Evolutionary conservation across 2,329 filamentous ascomycete genomes (phyloP), one percentile per base, ranked within the genome.

Genomic region (Erysiphe pulchra): DNA sequence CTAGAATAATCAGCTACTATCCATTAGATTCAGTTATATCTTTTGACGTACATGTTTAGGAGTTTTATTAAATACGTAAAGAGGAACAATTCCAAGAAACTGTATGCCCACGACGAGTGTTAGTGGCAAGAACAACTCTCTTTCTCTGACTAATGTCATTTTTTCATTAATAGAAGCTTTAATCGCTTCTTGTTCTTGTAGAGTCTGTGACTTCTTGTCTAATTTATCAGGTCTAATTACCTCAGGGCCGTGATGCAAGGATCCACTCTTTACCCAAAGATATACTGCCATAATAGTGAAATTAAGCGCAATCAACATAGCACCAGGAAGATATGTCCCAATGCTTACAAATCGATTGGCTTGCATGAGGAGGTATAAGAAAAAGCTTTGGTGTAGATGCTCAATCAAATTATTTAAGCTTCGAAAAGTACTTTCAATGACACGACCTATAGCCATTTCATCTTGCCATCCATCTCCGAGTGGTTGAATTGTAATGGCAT

Each of bases 371-470:
- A 98, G 67, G 60, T 98, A 98, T 64, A 98, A 95, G 71, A 98
- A 98, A 67, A 98, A 98, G 60, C 86, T 94, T 63, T 98, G 90
- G 59, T 98, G 90, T 49, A 98, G 69, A 59, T 98, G 86, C 63
- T 98, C 90, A 31, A 98, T 71, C 48, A 98, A 65, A 57, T 98
- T 98, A 64, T 98, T 98, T 61, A 98, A 65, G 59, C 84, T 93
- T 55, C 90, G 72, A 60, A 92, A 92, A 2, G 90, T 72, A 54
- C 85, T 85, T 63, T 98, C 90, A 4, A 95, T 70, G 0, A 86
- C 77, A 46, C 86, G 71, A 6, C 90, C 90, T 58, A 98, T 75
- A 10, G 80, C 81, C 83, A 95, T 95, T 62, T 95, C 90, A 59
- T 98, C 90, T 57, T 95, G 84, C 84, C 85, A 93, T 31, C 90